Evolutionary conservation across 768 basidiomycete genomes (phyloP).

Genomic region (Rhodosporidiobolus sp.): DNA sequence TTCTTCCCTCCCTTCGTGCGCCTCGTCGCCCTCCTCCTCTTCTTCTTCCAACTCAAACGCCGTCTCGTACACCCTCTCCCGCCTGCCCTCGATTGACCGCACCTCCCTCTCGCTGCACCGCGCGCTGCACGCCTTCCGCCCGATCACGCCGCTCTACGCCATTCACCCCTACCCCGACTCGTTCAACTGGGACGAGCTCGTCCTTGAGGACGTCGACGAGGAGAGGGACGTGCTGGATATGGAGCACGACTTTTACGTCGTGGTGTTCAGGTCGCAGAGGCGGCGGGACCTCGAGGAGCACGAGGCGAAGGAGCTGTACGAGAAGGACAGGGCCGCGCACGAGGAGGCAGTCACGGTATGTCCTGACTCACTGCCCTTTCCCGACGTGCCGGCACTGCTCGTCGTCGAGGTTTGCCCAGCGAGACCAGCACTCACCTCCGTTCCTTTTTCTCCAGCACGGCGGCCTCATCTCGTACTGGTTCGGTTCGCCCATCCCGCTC

Average conservation of each 20-base stretch:
- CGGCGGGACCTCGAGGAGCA: slow-evolving; percentile 52
- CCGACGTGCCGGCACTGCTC: no score
- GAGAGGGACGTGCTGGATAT: slow-evolving; percentile 57
- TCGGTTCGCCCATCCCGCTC: slow-evolving; percentile 7
- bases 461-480: slow-evolving; percentile 82
- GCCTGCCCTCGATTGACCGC: slow-evolving; percentile 79
- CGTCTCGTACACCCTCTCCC: slow-evolving; percentile 65
- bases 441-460: slow-evolving; percentile 28
- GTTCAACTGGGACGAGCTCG: slow-evolving; percentile 82
- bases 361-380: neutral
- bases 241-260: slow-evolving; percentile 86
- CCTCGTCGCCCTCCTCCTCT: slow-evolving; percentile 6
- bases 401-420: no score
- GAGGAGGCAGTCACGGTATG: slow-evolving; percentile 87
- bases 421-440: neutral
- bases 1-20: slow-evolving; percentile 40
- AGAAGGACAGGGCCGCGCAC: slow-evolving; percentile 80
- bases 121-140: slow-evolving; percentile 73
- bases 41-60: slow-evolving; percentile 35
- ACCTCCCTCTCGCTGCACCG: slow-evolving; percentile 80
- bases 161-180: slow-evolving; percentile 63
- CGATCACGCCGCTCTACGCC: slow-evolving; percentile 61
- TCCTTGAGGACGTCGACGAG: slow-evolving; percentile 48
- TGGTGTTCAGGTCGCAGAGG: slow-evolving; percentile 79
- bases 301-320: slow-evolving; percentile 64